These are phyloP conservation scores for Colletotrichum incanum DNA, from an alignment of 2,329 filamentous ascomycete genomes.

Conservation along the genomic window DNA sequence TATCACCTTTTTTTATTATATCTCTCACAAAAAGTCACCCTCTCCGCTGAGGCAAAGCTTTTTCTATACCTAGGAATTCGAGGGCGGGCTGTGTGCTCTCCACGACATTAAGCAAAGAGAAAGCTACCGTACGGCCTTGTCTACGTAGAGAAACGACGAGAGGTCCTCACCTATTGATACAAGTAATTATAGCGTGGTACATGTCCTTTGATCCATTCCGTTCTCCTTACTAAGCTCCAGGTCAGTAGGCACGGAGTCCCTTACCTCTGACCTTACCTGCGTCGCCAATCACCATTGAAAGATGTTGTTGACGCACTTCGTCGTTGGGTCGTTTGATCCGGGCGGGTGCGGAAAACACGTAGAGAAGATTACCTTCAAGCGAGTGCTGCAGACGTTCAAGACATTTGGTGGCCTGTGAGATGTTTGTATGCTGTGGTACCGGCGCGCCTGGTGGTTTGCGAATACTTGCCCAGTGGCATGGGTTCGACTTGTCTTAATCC, in stretches of 20 bases:
- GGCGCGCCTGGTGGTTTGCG: slow-evolving; percentile 8
- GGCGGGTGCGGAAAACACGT: slow-evolving; percentile 10
- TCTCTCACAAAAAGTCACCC: neutral
- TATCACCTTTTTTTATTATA: neutral
- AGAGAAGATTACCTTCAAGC: slow-evolving; percentile 40
- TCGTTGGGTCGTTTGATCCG: neutral
- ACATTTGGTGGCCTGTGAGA: neutral
- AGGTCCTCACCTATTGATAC: slow-evolving; percentile 43
- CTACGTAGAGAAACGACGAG: slow-evolving; percentile 18
- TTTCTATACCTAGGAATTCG: neutral
- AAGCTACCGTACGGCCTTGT: slow-evolving; percentile 21
- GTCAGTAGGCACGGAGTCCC: slow-evolving; percentile 58
- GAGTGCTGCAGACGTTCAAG: slow-evolving; percentile 7
- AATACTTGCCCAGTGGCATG: slow-evolving; percentile 11
- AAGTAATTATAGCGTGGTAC: slow-evolving; percentile 41
- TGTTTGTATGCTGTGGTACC: neutral
- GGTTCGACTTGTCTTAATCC: slow-evolving; percentile 10
- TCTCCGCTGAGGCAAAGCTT: neutral
- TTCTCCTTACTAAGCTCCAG: slow-evolving; percentile 45
- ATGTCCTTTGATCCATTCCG: slow-evolving; percentile 30
- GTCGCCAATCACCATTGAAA: slow-evolving; percentile 48
- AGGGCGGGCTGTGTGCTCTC: neutral
- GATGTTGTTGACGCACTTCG: neutral
- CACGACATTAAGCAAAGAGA: slow-evolving; percentile 14
- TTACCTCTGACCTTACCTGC: slow-evolving; percentile 73